Evolutionary conservation across 202 grass and related monocot species (phyloP), one percentile per base, ranked within the genome.

Genomic region (Saccharum hybrid): DNA sequence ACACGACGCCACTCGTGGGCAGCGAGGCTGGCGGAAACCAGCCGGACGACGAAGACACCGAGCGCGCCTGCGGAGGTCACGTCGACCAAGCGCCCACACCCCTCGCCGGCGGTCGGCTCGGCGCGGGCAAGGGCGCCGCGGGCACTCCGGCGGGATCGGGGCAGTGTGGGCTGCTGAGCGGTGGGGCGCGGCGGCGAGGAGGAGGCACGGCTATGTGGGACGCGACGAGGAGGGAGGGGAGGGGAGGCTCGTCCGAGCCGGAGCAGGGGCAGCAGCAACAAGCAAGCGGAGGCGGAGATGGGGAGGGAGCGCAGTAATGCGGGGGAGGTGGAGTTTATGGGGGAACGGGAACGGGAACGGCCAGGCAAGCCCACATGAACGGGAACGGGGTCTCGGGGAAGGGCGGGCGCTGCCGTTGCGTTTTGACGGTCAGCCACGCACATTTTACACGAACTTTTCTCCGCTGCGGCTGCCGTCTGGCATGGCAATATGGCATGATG

Each of bases 361-460:
- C n/a, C n/a, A n/a, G 26, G 8, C 42, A 28, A 15, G 42, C 70
- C 40, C 59, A 64, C 39, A 78, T 65, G 63, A 67, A 67, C 62
- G 16, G 18, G 43, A 61, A 61, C 14, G 21, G 37, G 36, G 52
- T 59, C 19, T 8, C 8, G 19, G n/a, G 57, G 60, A 62, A 31
- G 10, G 60, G 60, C 39, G 75, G 61, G 15, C 60, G 76, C 31
- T 80, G 76, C 62, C 41, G 76, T 69, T 70, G 34, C 78, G 78
- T 39, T 81, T 81, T 71, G 78, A 81, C 79, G 79, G 79, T 81
- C 79, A 81, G 66, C 79, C 79, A 70, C 79, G 79, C 79, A 81
- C 67, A 71, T 81, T 81, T 81, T 81, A 71, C 79, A 71, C 21
- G 23, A 81, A 43, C 38, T 30, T 81, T 81, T 69, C 77, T 14